These are phyloP conservation scores for Nectriaceae sp. DNA, from an alignment of 2,329 filamentous ascomycete genomes.

Conservation along the genomic window DNA sequence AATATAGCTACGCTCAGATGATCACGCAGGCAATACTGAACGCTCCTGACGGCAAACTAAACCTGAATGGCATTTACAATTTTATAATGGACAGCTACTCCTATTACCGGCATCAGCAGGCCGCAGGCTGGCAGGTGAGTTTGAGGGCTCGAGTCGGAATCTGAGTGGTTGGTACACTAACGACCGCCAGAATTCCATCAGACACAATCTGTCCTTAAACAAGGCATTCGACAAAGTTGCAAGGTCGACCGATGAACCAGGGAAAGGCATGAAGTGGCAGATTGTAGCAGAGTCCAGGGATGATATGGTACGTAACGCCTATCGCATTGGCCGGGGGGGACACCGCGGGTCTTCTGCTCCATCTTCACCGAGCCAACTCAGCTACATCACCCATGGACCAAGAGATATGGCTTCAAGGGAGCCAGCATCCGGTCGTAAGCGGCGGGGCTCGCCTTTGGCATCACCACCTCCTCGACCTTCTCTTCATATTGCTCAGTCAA, in stretches of 20 bases:
- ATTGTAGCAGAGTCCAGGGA: slow-evolving; percentile 82
- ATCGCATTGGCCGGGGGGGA: slow-evolving; percentile 61
- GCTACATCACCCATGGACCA: slow-evolving; percentile 61
- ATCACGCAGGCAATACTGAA: slow-evolving; percentile 95
- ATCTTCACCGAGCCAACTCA: slow-evolving; percentile 64
- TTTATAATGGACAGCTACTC: slow-evolving; percentile 91
- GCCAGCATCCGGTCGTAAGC: slow-evolving; percentile 55
- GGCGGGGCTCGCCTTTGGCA: slow-evolving; percentile 53
- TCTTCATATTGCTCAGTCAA: slow-evolving; percentile 54
- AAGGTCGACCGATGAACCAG: slow-evolving; percentile 89
- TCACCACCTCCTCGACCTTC: slow-evolving; percentile 58
- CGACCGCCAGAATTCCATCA: slow-evolving; percentile 76
- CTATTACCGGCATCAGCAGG: slow-evolving; percentile 81
- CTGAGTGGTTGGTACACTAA: slow-evolving; percentile 13
- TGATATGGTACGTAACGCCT: slow-evolving; percentile 79
- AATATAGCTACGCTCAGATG: slow-evolving; percentile 94
- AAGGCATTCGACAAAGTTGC: slow-evolving; percentile 94
- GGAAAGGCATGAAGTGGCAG: slow-evolving; percentile 99
- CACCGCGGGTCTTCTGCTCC: slow-evolving; percentile 70
- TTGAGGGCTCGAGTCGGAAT: not conserved
- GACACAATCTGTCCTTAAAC: slow-evolving; percentile 93
- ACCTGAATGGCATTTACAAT: slow-evolving; percentile 88
- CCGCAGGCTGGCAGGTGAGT: slow-evolving; percentile 85
- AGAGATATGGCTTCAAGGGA: slow-evolving; percentile 56
- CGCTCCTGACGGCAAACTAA: slow-evolving; percentile 83